Conservation (phyloP, 2,329 filamentous ascomycete genomes). For the Pezicula neosporulosa region DNA sequence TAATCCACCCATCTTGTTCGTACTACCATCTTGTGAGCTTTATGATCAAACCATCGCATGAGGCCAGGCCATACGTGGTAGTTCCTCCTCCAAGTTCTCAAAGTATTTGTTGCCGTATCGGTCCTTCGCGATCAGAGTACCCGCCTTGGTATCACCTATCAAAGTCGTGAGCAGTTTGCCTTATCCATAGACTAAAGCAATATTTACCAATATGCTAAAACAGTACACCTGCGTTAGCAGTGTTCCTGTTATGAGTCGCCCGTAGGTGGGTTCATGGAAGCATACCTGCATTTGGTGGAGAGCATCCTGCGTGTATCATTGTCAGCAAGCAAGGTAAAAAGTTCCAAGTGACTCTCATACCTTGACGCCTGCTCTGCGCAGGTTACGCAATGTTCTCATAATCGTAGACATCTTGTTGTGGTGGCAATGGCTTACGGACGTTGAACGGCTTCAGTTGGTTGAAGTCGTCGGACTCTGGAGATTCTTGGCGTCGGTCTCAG, state of each 20-base stretch:
- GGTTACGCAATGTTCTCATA: conserved; percentile 78
- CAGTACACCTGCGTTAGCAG: conserved; percentile 13
- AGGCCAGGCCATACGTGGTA: conserved; percentile 67
- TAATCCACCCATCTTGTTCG: conserved; percentile 98
- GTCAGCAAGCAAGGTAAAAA: conserved; percentile 31
- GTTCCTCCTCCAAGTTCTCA: conserved; percentile 86
- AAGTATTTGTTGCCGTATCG: conserved; percentile 96
- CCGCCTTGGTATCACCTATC: conserved; percentile 92
- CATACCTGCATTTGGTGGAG: conserved; percentile 90
- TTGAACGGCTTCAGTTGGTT: conserved; percentile 7
- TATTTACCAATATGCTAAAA: conserved; percentile 27
- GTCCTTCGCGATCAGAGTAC: conserved; percentile 79
- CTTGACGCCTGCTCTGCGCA: conserved; percentile 86
- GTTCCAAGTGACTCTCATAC: conserved; percentile 40
- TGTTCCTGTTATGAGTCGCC: conserved; percentile 14
- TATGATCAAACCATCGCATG: background rate
- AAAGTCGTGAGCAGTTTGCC: conserved; percentile 11
- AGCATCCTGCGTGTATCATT: conserved; percentile 62
- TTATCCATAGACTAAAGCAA: too few relatives aligned
- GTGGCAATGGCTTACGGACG: conserved; percentile 21
- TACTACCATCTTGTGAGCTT: conserved; percentile 47
- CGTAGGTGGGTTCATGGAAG: conserved; percentile 24
- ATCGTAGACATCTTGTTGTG: conserved; percentile 80
- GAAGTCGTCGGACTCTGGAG: conserved; percentile 6
- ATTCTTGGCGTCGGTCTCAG: conserved; percentile 8